phyloP scores from a whole-genome alignment of 345 rosid genomes.

The Linum trigynum region DNA sequence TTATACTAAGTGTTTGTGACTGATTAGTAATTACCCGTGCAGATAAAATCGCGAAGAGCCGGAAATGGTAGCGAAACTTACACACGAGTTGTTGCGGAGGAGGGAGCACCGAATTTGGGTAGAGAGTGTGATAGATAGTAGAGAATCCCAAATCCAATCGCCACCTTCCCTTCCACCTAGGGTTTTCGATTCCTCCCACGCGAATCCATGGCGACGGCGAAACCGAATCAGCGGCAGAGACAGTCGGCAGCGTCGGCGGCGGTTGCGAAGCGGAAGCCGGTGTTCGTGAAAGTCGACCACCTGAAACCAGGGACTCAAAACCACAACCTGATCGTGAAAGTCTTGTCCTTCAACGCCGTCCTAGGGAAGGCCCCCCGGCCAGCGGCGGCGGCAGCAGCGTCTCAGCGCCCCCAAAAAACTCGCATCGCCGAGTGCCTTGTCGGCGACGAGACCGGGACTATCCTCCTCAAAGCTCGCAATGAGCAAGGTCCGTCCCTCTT shows the following conservation, averaged over 20 bases:
- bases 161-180: too few species aligned
- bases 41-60: too few species aligned
- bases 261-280: conserved; percentile 31
- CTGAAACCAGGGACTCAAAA: conserved; percentile 38
- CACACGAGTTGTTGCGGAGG: too few species aligned
- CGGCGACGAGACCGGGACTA: conserved; percentile 38
- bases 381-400: conserved; percentile 7
- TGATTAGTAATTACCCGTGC: too few species aligned
- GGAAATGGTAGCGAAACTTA: too few species aligned
- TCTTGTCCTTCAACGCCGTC: conserved; percentile 18
- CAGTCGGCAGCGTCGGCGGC: neutral
- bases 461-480: conserved; percentile 37
- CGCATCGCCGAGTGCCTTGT: conserved; percentile 40
- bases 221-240: neutral
- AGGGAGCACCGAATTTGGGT: neutral
- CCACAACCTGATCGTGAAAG: conserved; percentile 32
- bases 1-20: too few species aligned
- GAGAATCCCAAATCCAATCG: too few species aligned
- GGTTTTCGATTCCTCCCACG: neutral
- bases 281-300: conserved; percentile 36
- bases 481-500: conserved; percentile 25
- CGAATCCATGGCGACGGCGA: neutral
- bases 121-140: neutral
- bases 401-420: conserved; percentile 23
- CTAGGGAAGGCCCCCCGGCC: conserved; percentile 18